Evolutionary conservation across 139 green algal species (phyloP).

Genomic region (Chlorella sp.): DNA sequence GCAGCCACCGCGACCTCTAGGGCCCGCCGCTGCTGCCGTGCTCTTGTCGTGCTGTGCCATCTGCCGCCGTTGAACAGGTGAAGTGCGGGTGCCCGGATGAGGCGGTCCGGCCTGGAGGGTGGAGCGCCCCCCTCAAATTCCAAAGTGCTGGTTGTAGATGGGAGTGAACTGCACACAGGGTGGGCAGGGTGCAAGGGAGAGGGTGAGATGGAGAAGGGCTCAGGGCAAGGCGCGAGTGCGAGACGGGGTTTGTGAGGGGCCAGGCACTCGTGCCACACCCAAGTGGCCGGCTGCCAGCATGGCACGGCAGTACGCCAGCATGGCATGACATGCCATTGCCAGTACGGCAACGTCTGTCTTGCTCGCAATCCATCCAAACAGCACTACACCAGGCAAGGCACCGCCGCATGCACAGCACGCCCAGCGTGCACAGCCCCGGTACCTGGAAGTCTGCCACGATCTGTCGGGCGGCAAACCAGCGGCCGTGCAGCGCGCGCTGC

Average conservation of each 20-base stretch:
- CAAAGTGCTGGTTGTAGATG: constrained; percentile 49
- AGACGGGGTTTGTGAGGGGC: too few relatives aligned
- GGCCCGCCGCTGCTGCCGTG: too few relatives aligned
- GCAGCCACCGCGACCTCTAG: too few relatives aligned
- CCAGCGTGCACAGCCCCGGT: not conserved
- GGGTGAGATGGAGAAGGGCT: too few relatives aligned
- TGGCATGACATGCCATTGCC: too few relatives aligned
- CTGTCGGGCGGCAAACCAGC: constrained; percentile 87
- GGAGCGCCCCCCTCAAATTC: not conserved
- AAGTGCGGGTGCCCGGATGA: too few relatives aligned
- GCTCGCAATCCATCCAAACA: not conserved
- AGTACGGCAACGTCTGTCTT: too few relatives aligned
- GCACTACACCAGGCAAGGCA: too few relatives aligned
- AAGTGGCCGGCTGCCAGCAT: not conserved
- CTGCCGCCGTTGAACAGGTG: too few relatives aligned
- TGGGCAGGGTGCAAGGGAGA: not conserved
- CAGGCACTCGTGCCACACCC: not conserved
- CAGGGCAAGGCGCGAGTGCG: not conserved
- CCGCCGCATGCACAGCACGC: not conserved
- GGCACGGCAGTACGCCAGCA: too few relatives aligned
- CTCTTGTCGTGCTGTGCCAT: too few relatives aligned
- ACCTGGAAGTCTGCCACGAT: constrained; percentile 93
- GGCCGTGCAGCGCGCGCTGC: constrained; percentile 82
- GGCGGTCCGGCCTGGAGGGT: too few relatives aligned
- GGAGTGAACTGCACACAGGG: constrained; percentile 30